phyloP scores from a whole-genome alignment of 2,329 filamentous ascomycete species.

The Alternaria novae-zelandiae region DNA sequence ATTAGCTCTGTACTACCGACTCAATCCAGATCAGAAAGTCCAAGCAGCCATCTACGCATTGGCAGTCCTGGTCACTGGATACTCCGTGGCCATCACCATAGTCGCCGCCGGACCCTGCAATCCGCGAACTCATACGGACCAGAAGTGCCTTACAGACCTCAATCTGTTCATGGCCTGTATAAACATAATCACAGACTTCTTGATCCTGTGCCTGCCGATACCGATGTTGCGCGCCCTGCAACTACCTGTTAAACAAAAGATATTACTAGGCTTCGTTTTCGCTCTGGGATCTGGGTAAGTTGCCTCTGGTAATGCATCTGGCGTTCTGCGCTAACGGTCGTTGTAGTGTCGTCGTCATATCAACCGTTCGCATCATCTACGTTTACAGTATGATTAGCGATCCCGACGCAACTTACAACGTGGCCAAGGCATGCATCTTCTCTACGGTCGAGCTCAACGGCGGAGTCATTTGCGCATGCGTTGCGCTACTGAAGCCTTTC shows the following conservation, averaged over 20 bases:
- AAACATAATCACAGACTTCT: conserved; percentile 46
- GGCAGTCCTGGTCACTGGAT: conserved; percentile 18
- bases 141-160: conserved; percentile 23
- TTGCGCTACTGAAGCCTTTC: conserved; percentile 24
- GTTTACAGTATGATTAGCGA: conserved; percentile 23
- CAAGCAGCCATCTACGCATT: conserved; percentile 20
- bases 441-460: conserved; percentile 26
- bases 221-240: conserved; percentile 28
- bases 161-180: conserved; percentile 29
- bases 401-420: conserved; percentile 25
- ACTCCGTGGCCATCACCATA: conserved; percentile 24
- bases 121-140: conserved; percentile 13
- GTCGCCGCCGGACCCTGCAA: conserved; percentile 27
- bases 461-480: conserved; percentile 25
- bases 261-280: conserved; percentile 38
- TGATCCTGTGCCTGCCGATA: conserved; percentile 40
- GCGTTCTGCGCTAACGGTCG: not conserved
- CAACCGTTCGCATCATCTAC: conserved; percentile 28
- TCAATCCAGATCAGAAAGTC: conserved; percentile 16
- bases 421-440: conserved; percentile 25
- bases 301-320: not conserved
- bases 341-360: conserved; percentile 21
- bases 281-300: conserved; percentile 32
- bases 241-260: conserved; percentile 35
- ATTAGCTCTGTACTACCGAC: conserved; percentile 26